phyloP scores from a whole-genome alignment of 1,284 basidiomycete genomes.

The Naganishia liquefaciens region DNA sequence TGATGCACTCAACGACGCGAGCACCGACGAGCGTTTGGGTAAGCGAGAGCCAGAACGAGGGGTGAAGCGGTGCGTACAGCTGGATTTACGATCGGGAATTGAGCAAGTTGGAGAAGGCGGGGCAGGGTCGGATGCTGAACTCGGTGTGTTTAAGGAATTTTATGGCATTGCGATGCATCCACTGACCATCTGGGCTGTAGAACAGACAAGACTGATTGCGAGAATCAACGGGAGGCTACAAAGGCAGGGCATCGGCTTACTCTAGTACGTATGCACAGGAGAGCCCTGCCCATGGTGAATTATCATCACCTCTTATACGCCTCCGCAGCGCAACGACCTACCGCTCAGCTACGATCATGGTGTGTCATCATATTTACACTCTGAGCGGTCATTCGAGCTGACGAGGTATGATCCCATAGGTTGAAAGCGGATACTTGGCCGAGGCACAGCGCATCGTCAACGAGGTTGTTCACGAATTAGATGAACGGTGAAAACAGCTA shows the following conservation, averaged over 20 bases:
- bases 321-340: constrained; percentile 82
- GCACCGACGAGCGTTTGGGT: neutral
- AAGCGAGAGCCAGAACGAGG: constrained; percentile 13
- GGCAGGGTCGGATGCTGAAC: neutral
- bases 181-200: neutral
- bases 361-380: constrained; percentile 43
- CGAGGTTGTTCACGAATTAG: neutral
- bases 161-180: neutral
- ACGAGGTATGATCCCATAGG: neutral
- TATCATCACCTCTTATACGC: constrained; percentile 66
- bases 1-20: neutral
- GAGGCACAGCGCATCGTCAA: neutral
- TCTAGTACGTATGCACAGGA: constrained; percentile 50
- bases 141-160: neutral
- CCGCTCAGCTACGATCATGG: constrained; percentile 78
- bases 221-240: neutral
- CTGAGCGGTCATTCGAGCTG: neutral
- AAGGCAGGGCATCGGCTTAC: constrained; percentile 14
- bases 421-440: constrained; percentile 9
- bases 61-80: constrained; percentile 49
- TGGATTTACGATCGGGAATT: constrained; percentile 43
- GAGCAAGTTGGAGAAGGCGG: neutral
- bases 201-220: constrained; percentile 7
- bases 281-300: constrained; percentile 73
- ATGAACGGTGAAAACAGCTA: neutral